Evolutionary conservation across 2,329 filamentous ascomycete species (phyloP).

Genomic region (Sporothrix euskadiensis): DNA sequence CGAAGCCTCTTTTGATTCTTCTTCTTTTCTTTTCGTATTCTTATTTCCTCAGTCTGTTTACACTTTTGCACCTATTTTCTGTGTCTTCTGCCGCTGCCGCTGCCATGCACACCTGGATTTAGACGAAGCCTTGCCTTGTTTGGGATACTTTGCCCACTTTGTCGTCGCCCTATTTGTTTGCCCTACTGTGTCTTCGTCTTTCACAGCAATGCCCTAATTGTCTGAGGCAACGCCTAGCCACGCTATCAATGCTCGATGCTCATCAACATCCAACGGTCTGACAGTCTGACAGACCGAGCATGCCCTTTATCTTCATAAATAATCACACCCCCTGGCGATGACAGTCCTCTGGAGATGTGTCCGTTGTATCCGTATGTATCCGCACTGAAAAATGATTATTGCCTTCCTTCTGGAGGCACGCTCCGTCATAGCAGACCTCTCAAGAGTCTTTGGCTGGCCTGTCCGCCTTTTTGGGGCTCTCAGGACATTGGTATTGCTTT

Average conservation of each 20-base stretch:
- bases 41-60: neutral
- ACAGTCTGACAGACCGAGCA: neutral
- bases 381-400: too few relatives aligned
- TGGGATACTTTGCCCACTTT: neutral
- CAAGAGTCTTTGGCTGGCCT: too few relatives aligned
- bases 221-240: neutral
- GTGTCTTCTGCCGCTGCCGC: neutral
- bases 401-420: neutral
- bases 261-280: conserved; percentile 11
- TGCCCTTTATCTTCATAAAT: neutral
- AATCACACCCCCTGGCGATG: neutral
- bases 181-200: neutral
- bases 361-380: neutral
- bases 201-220: neutral
- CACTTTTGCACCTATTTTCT: neutral
- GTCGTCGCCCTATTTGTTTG: neutral
- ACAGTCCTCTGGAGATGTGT: neutral
- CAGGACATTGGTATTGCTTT: neutral
- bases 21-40: neutral
- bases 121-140: neutral
- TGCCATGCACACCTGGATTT: neutral
- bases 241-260: neutral
- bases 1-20: neutral
- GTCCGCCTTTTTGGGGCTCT: neutral
- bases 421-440: neutral